Evolutionary conservation across 331 rosid species (phyloP), one percentile per base, ranked within the genome.

Genomic region (Telfairia occidentalis): DNA sequence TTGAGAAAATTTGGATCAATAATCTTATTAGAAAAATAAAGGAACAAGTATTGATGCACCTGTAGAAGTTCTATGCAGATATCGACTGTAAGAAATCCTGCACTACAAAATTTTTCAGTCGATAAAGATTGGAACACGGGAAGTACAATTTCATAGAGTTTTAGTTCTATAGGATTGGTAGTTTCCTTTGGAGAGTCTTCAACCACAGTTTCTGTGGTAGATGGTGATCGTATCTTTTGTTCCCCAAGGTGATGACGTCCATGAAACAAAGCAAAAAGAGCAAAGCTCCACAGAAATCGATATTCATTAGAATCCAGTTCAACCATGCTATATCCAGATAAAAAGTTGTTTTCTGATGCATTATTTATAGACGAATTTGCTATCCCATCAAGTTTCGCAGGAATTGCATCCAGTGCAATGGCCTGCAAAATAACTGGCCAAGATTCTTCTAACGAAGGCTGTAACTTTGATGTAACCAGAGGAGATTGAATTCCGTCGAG

Each of bases 371-470:
- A 69, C 43, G 84, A 43, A 76, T 46, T 78, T 73, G 79, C 87
- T 46, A 75, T 81, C 82, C 79, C 89, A 78, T 83, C 86, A 76
- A 79, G 71, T 87, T 81, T 81, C 75, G 63, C 85, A 53, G 98
- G 98, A 84, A 91, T 90, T 52, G 98, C 95, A 79, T 91, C 97
- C 76, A 90, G 81, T 65, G 92, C 97, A 86, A 94, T 86, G 69
- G 98, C 98, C 86, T 90, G 97, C 85, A 94, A 84, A 77, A 94
- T 87, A 78, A 94, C 92, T n/a, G 98, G 96, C 98, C 98, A 94
- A n/a, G 97, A 91, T 86, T 94, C 98, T 84, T 94, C 96, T 78
- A 94, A 85, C 84, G 96, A 86, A 48, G 93, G 86, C 54, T 77
- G 90, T 81, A 94, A 83, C 84, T 91, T 91, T 63, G 89, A 87